Conservation (phyloP, 257 asterid genomes). For the Solanum corneliomulleri region DNA sequence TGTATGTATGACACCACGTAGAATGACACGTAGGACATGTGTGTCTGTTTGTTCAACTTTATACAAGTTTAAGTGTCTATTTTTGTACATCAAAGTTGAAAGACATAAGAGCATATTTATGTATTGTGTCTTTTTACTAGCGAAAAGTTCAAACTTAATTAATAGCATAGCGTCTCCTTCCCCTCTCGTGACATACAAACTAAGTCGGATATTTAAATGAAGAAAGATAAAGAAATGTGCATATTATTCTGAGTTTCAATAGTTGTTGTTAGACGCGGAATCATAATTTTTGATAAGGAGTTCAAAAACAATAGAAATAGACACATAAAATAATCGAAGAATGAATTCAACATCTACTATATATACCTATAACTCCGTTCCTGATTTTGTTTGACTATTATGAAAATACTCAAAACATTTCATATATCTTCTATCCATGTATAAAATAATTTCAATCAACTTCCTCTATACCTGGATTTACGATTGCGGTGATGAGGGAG, state of each 20-base stretch:
- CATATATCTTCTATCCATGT: background rate
- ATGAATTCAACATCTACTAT: too few relatives aligned
- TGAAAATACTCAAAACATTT: background rate
- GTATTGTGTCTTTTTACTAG: background rate
- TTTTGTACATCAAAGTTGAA: too few relatives aligned
- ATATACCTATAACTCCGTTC: too few relatives aligned
- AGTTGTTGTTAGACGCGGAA: background rate
- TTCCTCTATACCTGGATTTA: background rate
- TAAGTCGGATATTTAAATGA: background rate
- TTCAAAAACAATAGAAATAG: too few relatives aligned
- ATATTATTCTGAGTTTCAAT: background rate
- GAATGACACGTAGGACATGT: too few relatives aligned
- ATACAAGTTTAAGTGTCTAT: too few relatives aligned
- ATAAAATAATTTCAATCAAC: background rate
- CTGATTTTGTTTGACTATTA: too few relatives aligned
- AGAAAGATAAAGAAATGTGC: background rate
- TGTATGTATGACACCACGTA: too few relatives aligned
- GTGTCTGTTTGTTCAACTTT: too few relatives aligned
- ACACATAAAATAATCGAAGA: too few relatives aligned
- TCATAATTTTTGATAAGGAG: fast-evolving
- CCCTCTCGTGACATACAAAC: background rate
- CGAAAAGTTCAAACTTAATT: background rate
- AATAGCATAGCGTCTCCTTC: background rate
- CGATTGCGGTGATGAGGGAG: background rate
- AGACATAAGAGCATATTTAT: too few relatives aligned